Evolutionary conservation across 148 eudicot species (phyloP), one percentile per base, ranked within the genome.

Genomic region (Rheum nobile): DNA sequence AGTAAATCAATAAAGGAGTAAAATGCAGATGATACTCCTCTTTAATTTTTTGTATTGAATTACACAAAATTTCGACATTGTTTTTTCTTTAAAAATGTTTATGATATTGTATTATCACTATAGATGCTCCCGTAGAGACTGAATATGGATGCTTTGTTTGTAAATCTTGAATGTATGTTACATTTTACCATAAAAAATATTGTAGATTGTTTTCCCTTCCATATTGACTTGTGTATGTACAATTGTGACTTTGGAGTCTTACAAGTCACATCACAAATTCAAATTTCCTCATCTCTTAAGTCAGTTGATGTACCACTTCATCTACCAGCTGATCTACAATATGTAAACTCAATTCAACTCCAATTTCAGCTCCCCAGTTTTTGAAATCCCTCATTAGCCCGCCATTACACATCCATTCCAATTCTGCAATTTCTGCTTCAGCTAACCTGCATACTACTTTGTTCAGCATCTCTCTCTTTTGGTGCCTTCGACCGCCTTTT

Each of bases 261-360:
- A 29, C 35, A 61, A 31, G 35, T 12, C 35, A 12, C 35, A 26
- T 29, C 68, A 61, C 37, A 61, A 31, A 61, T 61, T 61, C 68
- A 61, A 29, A 61, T 31, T 61, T 31, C 4, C 70, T 65, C 17
- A 34, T 16, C 67, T 61, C 21, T 67, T 21, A 67, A 32, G 32
- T 22, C 44, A 85, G 86, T 70, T 85, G 84, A 79, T 85, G 81
- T 28, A 86, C 77, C n/a, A 87, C 43, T 74, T 90, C 96, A 72
- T 38, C 71, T 54, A 92, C 68, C 82, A 90, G 78, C 11, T 77
- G 75, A 74, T 87, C 88, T 69, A 87, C 81, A 71, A 92, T 85
- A 4, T 74, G 71, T 21, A 54, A 75, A 74, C 79, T 87, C 67
- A 82, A 81, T 35, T 81, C 80, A 43, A 71, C 71, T 48, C 75